Evolutionary conservation across 352 stramenopile genomes (phyloP), one percentile per base, ranked within the genome.

Genomic region (Saprolegnia parasitica): DNA sequence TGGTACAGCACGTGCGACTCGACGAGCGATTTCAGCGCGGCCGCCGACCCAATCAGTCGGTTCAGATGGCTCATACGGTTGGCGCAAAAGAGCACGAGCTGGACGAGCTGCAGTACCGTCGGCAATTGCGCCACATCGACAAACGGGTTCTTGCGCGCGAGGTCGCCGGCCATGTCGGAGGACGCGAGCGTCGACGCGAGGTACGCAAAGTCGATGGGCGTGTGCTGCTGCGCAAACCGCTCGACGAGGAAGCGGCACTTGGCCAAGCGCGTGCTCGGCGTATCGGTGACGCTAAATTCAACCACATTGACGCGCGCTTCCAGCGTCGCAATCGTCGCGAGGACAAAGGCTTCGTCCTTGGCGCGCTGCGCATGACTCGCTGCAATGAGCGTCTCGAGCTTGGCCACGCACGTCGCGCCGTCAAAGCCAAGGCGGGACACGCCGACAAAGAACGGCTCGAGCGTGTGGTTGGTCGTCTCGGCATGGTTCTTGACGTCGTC

Each of bases 401-500:
- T 77, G 26, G 71, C 68, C 0, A 79, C n/a, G 0, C 75, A 32
- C 42, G n/a, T 0, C 46, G 67, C 15, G 0, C 29, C 11, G 21
- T 81, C 45, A 3, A 74, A 45, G 9, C 58, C 54, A 1, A 5
- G 68, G 0, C 65, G 73, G 18, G 46, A 67, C 13, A 47, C 71
- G 49, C 73, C 81, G 16, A 74, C 77, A 26, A 92, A 76, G 65
- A 86, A 95, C 0, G 84, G 83, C 62, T 95, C 84, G 58, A 93
- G 87, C 46, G 83, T 90, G 16, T 71, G 75, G 26, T 93, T 93
- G 45, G 89, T 82, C 8, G 73, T 76, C 50, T 85, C 73, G 9
- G 88, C 86, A 55, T 95, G 90, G 10, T 86, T 87, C n/a, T 84
- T 79, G 54, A 98, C 94, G 71, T 99, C 96, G 42, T 97, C 89